phyloP scores from a whole-genome alignment of 352 stramenopile genomes.

The Phytopythium mirpurense region DNA sequence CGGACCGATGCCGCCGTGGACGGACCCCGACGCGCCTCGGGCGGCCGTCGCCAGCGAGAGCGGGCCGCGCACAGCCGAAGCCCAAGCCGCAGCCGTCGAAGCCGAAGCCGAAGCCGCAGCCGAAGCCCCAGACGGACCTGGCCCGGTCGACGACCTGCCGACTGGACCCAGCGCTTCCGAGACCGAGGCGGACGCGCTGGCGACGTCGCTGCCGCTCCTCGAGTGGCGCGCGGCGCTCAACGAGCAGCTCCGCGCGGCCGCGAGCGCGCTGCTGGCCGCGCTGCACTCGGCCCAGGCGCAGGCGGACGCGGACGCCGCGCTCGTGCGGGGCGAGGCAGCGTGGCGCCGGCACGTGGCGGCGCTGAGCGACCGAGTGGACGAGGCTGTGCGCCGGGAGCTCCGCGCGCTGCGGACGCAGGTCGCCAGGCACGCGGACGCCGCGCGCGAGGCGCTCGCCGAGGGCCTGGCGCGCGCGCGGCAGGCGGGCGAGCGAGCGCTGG shows the following conservation, averaged over 20 bases:
- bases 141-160: not conserved
- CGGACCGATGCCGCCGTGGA: not conserved
- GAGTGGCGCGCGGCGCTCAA: conserved; percentile 32
- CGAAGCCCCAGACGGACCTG: too few species aligned
- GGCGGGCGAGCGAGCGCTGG: conserved; percentile 27
- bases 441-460: conserved; percentile 31
- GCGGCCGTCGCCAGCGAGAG: not conserved
- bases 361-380: conserved; percentile 48
- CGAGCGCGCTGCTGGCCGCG: conserved; percentile 17
- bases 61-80: not conserved
- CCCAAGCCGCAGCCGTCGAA: not conserved
- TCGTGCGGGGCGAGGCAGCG: conserved; percentile 51
- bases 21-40: not conserved
- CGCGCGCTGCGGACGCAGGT: conserved; percentile 15
- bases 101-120: too few species aligned
- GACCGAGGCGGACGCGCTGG: not conserved
- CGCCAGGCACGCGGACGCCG: conserved; percentile 22
- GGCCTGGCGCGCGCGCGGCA: conserved; percentile 29
- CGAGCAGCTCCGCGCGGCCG: conserved; percentile 20
- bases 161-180: too few species aligned
- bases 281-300: conserved; percentile 36
- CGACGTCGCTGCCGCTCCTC: conserved; percentile 13
- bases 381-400: conserved; percentile 24
- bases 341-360: conserved; percentile 48
- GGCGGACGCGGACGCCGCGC: conserved; percentile 51